Evolutionary conservation across 768 basidiomycete species (phyloP), one percentile per base, ranked within the genome.

Genomic region (Leccinellum rugosiceps): DNA sequence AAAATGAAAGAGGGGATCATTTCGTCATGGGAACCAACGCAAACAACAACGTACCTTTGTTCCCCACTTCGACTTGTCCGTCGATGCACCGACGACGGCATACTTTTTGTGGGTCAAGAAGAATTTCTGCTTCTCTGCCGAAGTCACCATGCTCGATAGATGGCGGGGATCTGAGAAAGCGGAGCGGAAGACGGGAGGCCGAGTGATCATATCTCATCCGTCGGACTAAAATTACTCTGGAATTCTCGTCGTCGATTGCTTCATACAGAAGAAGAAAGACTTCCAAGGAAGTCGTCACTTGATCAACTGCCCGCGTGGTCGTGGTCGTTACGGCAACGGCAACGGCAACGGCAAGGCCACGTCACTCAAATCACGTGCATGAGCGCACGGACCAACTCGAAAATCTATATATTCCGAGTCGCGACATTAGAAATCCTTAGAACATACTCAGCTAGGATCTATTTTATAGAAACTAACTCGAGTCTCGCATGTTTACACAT

Each of bases 71-170:
- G 76, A 76, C 64, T 82, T 78, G 72, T 93, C 87, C 60, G 85
- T 92, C 45, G 89, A 92, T 4, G 90, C 90, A 23, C 92, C 92
- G 14, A 91, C 83, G 26, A 94, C 91, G 31, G 90, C 92, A 55
- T 80, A 94, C 58, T 76, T 68, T 6, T 86, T 77, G 13, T 83
- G 80, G 8, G 80, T 75, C 43, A 93, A 68, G 72, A 93, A 93
- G 38, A 68, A 63, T 44, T 68, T 72, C 63, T 78, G 74, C 56
- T 81, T 80, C 57, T 85, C 77, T 44, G 75, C 65, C 60, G 74
- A 66, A 35, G 58, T 65, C 10, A 51, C 30, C 72, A 73, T 73
- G 57, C 21, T 58, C 45, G 61, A 62, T 32, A 55, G 49, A 11
- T 46, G 45, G 17, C 56, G 58, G 52, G 59, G 54, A 52, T 55